Evolutionary conservation across 768 basidiomycete species (phyloP), one percentile per base, ranked within the genome.

Genomic region (Boletus barrowsii): DNA sequence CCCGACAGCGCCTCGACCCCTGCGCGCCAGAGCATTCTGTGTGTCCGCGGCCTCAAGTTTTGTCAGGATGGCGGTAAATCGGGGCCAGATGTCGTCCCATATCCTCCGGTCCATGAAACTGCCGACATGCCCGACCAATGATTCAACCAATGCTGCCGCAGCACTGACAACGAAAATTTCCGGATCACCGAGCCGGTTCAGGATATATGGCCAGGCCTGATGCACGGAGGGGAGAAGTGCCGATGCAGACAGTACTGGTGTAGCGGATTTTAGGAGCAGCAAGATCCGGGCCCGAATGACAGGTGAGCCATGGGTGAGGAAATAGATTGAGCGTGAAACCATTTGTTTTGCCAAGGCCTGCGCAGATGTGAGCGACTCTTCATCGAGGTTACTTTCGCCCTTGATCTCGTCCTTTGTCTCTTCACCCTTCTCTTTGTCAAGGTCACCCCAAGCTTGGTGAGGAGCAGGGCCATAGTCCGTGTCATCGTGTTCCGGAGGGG

Each of bases 51-150:
- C 69, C 51, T 85, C 82, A 20, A 93, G 77, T 18, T 73, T 75
- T 3, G 68, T 69, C 37, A 98, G 71, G 53, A 97, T 76, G 10
- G 58, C 63, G 37, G 73, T 75, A 66, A 96, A 90, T 40, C 79
- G 82, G 1, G 96, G 96, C 95, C 96, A 98, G 18, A 93, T 80
- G 58, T 98, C 90, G 59, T 97, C 92, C 83, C 94, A 88, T 32
- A 98, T 80, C 51, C 89, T 77, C 33, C 83, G 76, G 46, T 80
- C 80, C 90, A 98, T 95, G 72, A 91, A 97, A 50, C 81, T 82
- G 24, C 95, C 97, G 26, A 84, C 81, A 59, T 90, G 76, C 36
- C 64, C 72, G 0, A 83, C 81, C 37, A 99, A 75, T 1, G 81
- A 72, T 59, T 90, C 88, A n/a, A 98, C 73, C 42, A 97, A 73